Percentiles rank a stretch among this genome's conserved stretches.
Evolutionary conservation across 805 yeast genomes (phyloP).

Genomic region (Metschnikowia rubicola): DNA sequence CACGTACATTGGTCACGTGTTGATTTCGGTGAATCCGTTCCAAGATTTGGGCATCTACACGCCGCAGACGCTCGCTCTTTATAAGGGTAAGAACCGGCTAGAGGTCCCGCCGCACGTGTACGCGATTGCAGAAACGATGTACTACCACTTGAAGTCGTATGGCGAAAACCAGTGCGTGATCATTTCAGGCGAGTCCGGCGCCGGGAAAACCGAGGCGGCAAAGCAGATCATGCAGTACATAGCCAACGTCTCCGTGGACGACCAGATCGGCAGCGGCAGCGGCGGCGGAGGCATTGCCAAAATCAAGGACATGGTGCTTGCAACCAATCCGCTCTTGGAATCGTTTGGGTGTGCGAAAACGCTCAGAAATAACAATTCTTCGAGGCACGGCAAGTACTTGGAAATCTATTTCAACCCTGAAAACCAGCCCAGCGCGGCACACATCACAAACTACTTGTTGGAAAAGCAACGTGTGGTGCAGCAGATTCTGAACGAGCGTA

Average conservation of each 20-base stretch:
- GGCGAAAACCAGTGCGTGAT: slow-evolving; percentile 95
- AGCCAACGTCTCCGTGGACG: slow-evolving; percentile 76
- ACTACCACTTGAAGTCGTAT: slow-evolving; percentile 90
- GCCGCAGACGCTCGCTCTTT: slow-evolving; percentile 65
- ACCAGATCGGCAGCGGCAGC: slow-evolving; percentile 1
- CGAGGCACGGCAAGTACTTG: slow-evolving; percentile 89
- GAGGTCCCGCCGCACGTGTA: slow-evolving; percentile 98
- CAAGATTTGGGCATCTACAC: slow-evolving; percentile 95
- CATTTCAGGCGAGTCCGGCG: slow-evolving; percentile 96
- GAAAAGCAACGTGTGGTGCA: slow-evolving; percentile 98
- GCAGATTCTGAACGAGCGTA: slow-evolving; percentile 87
- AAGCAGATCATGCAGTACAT: slow-evolving; percentile 97
- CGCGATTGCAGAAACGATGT: slow-evolving; percentile 97
- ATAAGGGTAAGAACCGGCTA: slow-evolving; percentile 86
- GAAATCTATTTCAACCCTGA: slow-evolving; percentile 78
- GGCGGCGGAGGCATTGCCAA: slow-evolving; percentile 56
- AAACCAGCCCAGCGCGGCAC: slow-evolving; percentile 89
- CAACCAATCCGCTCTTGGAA: slow-evolving; percentile 90
- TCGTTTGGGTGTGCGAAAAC: slow-evolving; percentile 95
- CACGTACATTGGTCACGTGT: slow-evolving; percentile 89
- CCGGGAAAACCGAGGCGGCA: slow-evolving; percentile 98
- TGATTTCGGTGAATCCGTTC: slow-evolving; percentile 95
- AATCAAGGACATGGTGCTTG: slow-evolving; percentile 95
- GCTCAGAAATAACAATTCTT: slow-evolving; percentile 80
- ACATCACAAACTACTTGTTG: slow-evolving; percentile 88